Percentiles rank a stretch among this genome's conserved stretches.
Evolutionary conservation across 2,329 filamentous ascomycete genomes (phyloP).

Genomic region (Emergomyces pasteurianus): DNA sequence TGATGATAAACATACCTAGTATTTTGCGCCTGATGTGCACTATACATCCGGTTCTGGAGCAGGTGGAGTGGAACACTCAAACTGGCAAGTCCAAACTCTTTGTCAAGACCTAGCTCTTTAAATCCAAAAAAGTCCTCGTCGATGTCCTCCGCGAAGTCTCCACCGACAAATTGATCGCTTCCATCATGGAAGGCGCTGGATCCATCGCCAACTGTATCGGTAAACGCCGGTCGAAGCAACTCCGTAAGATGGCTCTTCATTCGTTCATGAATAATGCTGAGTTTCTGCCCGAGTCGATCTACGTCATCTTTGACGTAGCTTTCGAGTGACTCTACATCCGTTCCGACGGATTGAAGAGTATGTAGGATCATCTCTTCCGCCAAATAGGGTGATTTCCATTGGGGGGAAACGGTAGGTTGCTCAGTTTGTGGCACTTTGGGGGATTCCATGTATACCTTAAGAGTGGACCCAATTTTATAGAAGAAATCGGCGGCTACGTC

Average conservation of each 20-base stretch:
- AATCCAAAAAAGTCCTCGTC: conserved; percentile 99
- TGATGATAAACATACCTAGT: conserved; percentile 36
- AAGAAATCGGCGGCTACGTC: conserved; percentile 87
- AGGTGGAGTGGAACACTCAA: conserved; percentile 89
- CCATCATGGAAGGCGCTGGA: conserved; percentile 89
- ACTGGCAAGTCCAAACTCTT: conserved; percentile 76
- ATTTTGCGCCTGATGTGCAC: conserved; percentile 67
- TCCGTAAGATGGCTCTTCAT: conserved; percentile 93
- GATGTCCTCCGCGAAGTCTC: conserved; percentile 94
- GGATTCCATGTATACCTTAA: conserved; percentile 72
- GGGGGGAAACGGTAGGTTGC: conserved; percentile 26
- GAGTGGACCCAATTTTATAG: conserved; percentile 63
- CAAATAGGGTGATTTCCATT: conserved; percentile 57
- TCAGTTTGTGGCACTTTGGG: conserved; percentile 55
- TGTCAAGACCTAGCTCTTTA: conserved; percentile 83
- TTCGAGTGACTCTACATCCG: conserved; percentile 71
- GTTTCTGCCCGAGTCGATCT: conserved; percentile 69
- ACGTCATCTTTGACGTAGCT: conserved; percentile 84
- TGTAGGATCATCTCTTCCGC: conserved; percentile 81
- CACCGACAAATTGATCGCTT: conserved; percentile 90
- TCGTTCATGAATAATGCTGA: conserved; percentile 77
- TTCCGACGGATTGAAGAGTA: conserved; percentile 69
- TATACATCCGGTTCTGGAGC: conserved; percentile 80
- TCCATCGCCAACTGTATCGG: conserved; percentile 69
- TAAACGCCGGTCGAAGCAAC: conserved; percentile 76